Conservation (phyloP, 2,329 filamentous ascomycete genomes). For the Fusarium neocosmosporiellum region DNA sequence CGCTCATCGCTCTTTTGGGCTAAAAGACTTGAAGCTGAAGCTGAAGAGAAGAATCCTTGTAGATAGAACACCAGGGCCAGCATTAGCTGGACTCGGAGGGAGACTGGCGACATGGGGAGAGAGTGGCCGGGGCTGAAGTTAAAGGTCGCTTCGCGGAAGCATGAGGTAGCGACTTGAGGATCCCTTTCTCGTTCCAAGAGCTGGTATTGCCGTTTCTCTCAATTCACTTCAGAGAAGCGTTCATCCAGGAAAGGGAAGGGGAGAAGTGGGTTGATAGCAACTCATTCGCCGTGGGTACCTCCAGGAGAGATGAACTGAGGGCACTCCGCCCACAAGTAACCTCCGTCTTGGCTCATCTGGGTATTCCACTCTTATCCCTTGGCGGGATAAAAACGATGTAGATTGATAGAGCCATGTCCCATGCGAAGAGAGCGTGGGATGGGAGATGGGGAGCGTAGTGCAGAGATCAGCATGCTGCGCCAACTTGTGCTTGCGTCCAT, state of each 20-base stretch:
- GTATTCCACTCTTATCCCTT: not conserved
- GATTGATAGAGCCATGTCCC: not conserved
- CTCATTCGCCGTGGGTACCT: not conserved
- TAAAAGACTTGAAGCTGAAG: not conserved
- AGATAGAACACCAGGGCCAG: slow-evolving; percentile 9
- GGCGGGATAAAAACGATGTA: not conserved
- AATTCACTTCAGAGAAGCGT: not conserved
- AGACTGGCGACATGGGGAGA: slow-evolving; percentile 6
- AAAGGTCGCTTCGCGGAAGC: not conserved
- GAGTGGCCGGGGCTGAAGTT: not conserved
- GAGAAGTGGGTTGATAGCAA: not conserved
- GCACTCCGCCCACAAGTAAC: not conserved
- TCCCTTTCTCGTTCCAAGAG: not conserved
- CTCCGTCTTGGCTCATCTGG: not conserved
- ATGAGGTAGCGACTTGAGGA: not conserved
- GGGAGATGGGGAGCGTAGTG: not conserved
- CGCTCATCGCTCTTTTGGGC: not conserved
- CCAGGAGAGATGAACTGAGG: not conserved
- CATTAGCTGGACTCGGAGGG: not conserved
- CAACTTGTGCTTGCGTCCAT: not conserved
- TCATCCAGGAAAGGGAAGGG: not conserved
- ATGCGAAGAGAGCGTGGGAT: not conserved
- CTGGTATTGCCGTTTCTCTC: not conserved
- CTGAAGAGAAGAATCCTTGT: not conserved
- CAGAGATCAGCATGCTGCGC: not conserved